Conservation (phyloP, 257 asterid species). For the Penstemon eatonii region DNA sequence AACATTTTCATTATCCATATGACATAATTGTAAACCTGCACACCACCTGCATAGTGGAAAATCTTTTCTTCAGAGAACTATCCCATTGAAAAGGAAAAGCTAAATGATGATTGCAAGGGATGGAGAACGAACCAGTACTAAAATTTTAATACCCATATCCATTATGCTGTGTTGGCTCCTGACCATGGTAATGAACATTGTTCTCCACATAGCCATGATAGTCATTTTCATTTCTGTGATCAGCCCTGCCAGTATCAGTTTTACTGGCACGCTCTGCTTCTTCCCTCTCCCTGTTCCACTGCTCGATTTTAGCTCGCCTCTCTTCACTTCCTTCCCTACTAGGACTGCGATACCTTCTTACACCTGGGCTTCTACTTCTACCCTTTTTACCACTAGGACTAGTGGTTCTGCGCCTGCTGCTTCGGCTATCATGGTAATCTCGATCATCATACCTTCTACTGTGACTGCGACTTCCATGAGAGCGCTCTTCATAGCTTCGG, state of each 20-base stretch:
- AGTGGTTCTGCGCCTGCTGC: constrained; percentile 63
- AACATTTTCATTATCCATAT: constrained; percentile 57
- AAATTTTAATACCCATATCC: constrained; percentile 48
- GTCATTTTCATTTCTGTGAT: constrained; percentile 33
- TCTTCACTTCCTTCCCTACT: constrained; percentile 96
- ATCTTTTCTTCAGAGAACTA: not conserved
- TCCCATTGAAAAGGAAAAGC: not conserved
- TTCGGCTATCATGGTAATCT: constrained; percentile 71
- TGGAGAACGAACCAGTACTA: constrained; percentile 59
- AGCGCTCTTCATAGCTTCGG: constrained; percentile 77
- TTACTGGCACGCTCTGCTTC: constrained; percentile 51
- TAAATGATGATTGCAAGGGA: constrained; percentile 10
- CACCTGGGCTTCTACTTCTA: constrained; percentile 73
- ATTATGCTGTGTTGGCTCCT: constrained; percentile 34
- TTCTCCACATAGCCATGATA: constrained; percentile 31
- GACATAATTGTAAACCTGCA: constrained; percentile 86
- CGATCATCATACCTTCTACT: constrained; percentile 78
- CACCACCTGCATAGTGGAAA: constrained; percentile 99
- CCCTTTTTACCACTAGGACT: constrained; percentile 69
- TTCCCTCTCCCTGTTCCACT: constrained; percentile 95
- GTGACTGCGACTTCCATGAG: constrained; percentile 62
- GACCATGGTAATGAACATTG: constrained; percentile 35
- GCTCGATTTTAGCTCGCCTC: constrained; percentile 92
- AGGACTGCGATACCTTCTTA: constrained; percentile 72
- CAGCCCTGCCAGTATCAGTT: constrained; percentile 30